These are phyloP conservation scores for Pseudofabraea citricarpa DNA, from an alignment of 2,329 filamentous ascomycete genomes.

Conservation along the genomic window DNA sequence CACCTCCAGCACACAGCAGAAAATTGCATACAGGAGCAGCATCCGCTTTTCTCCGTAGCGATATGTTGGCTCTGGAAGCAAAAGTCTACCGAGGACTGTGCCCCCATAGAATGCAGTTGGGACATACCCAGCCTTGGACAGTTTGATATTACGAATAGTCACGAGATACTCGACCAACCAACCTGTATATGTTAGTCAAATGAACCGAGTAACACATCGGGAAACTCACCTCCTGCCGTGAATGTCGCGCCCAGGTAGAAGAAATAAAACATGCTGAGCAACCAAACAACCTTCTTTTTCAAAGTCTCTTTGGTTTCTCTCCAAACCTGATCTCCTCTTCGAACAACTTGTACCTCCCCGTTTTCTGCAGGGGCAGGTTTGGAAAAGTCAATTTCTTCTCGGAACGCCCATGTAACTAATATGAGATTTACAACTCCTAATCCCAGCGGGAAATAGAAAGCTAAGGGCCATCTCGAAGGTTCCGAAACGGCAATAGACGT, in stretches of 20 bases:
- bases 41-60: slow-evolving; percentile 53
- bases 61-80: slow-evolving; percentile 55
- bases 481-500: slow-evolving; percentile 42
- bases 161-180: slow-evolving; percentile 65
- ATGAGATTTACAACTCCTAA: slow-evolving; percentile 46
- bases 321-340: slow-evolving; percentile 30
- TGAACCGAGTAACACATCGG: no score
- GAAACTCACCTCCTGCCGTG: slow-evolving; percentile 38
- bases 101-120: slow-evolving; percentile 57
- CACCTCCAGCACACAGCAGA: slow-evolving; percentile 50
- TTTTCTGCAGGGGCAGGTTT: slow-evolving; percentile 6
- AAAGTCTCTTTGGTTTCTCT: slow-evolving; percentile 41
- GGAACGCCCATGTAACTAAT: slow-evolving; percentile 43
- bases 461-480: slow-evolving; percentile 44
- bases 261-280: slow-evolving; percentile 59
- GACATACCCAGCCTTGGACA: slow-evolving; percentile 56
- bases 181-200: slow-evolving; percentile 33
- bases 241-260: slow-evolving; percentile 53
- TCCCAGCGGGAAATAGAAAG: slow-evolving; percentile 50
- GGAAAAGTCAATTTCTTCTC: slow-evolving; percentile 28
- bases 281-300: slow-evolving; percentile 44
- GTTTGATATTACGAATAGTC: slow-evolving; percentile 49
- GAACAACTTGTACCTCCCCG: slow-evolving; percentile 7
- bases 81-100: slow-evolving; percentile 47
- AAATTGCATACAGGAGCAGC: slow-evolving; percentile 46